These are phyloP conservation scores for Porpolomopsis calyptriformis DNA, from an alignment of 768 basidiomycete species.

Conservation along the genomic window DNA sequence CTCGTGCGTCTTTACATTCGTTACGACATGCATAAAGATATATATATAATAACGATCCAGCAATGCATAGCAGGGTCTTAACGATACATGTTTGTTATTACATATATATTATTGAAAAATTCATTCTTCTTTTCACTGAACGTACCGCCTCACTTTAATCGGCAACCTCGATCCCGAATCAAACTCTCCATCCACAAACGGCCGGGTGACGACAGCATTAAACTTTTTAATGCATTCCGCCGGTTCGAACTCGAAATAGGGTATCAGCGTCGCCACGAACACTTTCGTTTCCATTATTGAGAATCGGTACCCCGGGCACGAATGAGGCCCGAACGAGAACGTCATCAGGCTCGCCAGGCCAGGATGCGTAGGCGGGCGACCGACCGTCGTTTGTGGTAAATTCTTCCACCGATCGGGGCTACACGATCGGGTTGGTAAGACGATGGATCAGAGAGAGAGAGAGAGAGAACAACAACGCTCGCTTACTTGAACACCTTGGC, in stretches of 20 bases:
- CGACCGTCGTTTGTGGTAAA: constrained; percentile 23
- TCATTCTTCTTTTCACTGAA: neutral
- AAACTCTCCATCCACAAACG: constrained; percentile 34
- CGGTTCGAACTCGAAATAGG: constrained; percentile 36
- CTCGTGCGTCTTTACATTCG: too few relatives aligned
- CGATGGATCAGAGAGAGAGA: neutral
- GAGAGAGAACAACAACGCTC: constrained; percentile 15
- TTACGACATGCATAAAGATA: too few relatives aligned
- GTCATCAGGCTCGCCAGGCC: constrained; percentile 43
- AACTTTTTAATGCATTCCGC: constrained; percentile 34
- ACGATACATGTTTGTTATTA: too few relatives aligned
- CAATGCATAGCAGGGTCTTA: too few relatives aligned
- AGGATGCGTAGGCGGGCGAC: constrained; percentile 27
- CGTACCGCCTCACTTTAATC: constrained; percentile 20
- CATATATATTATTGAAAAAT: too few relatives aligned
- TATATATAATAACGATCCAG: too few relatives aligned
- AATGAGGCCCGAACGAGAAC: constrained; percentile 41
- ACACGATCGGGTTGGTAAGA: constrained; percentile 2
- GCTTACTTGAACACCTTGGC: constrained; percentile 47
- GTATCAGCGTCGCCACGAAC: constrained; percentile 36
- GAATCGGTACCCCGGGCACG: constrained; percentile 42
- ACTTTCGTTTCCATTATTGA: constrained; percentile 40
- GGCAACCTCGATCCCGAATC: constrained; percentile 33
- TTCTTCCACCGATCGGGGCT: constrained; percentile 48
- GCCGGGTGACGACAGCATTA: constrained; percentile 40